Conservation (phyloP, 2,329 filamentous ascomycete species). For the Talaromyces sp. region DNA sequence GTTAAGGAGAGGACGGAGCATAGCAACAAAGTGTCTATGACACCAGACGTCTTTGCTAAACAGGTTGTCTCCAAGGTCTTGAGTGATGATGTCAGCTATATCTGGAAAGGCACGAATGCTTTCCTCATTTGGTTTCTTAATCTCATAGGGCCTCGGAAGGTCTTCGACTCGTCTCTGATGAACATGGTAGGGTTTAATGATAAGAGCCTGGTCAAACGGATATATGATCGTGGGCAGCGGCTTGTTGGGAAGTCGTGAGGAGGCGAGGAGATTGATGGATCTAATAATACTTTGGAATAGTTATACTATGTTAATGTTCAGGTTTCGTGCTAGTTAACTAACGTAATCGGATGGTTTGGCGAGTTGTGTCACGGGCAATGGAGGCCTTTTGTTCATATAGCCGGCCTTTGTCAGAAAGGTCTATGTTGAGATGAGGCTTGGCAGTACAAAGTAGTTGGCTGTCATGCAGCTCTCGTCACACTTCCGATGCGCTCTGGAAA, state of each 20-base stretch:
- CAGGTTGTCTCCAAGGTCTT: constrained; percentile 4
- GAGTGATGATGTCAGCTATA: neutral
- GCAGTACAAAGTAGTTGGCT: no score
- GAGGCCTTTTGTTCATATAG: no score
- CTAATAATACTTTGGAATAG: no score
- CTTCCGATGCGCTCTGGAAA: no score
- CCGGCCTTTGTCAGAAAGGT: no score
- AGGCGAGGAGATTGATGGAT: neutral
- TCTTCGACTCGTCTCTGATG: constrained; percentile 5
- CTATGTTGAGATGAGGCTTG: no score
- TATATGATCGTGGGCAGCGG: constrained; percentile 2
- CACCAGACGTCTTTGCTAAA: neutral
- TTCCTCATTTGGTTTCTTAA: constrained; percentile 6
- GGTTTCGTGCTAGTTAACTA: no score
- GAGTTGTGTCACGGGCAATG: no score
- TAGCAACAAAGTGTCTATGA: constrained; percentile 3
- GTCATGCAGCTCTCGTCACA: no score
- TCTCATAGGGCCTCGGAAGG: constrained; percentile 2
- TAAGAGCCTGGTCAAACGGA: neutral
- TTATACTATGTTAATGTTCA: no score
- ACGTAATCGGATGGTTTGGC: no score
- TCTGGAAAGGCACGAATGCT: constrained; percentile 12
- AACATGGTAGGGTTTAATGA: neutral
- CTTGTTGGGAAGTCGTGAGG: neutral
- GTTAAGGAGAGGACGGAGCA: constrained; percentile 8